These are phyloP conservation scores for Hydnum rufescens DNA, from an alignment of 768 basidiomycete species.

Conservation along the genomic window DNA sequence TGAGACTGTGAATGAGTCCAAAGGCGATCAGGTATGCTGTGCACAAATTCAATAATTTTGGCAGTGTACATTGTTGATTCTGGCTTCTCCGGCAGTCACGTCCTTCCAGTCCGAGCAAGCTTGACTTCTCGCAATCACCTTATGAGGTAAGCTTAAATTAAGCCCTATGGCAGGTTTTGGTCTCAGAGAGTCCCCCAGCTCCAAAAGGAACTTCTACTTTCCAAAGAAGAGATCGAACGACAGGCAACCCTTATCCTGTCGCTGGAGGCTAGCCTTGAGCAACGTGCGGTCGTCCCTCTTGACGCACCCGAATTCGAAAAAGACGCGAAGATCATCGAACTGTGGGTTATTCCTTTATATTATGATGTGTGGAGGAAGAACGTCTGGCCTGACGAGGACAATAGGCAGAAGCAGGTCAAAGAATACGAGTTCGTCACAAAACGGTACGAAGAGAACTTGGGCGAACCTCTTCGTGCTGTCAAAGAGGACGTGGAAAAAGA, in stretches of 20 bases:
- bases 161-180: not conserved
- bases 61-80: not conserved
- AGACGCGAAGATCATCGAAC: conserved; percentile 51
- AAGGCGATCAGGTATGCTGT: conserved; percentile 30
- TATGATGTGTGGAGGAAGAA: not conserved
- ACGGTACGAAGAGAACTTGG: conserved; percentile 55
- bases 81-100: conserved; percentile 23
- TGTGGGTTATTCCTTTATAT: conserved; percentile 15
- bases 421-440: conserved; percentile 56
- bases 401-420: conserved; percentile 38
- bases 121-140: conserved; percentile 79
- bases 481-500: conserved; percentile 59
- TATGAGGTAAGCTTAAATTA: conserved; percentile 37
- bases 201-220: conserved; percentile 71
- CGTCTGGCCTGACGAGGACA: not conserved
- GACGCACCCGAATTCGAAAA: conserved; percentile 54
- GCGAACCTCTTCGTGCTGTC: conserved; percentile 43
- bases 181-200: conserved; percentile 25
- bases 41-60: not conserved
- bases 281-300: conserved; percentile 44
- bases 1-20: conserved; percentile 52
- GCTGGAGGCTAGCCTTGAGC: conserved; percentile 54
- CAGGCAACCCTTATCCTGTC: conserved; percentile 72
- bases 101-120: conserved; percentile 65
- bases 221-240: conserved; percentile 56